Evolutionary conservation across 2,329 filamentous ascomycete genomes (phyloP), one percentile per base, ranked within the genome.

Genomic region (Madurella fahalii): DNA sequence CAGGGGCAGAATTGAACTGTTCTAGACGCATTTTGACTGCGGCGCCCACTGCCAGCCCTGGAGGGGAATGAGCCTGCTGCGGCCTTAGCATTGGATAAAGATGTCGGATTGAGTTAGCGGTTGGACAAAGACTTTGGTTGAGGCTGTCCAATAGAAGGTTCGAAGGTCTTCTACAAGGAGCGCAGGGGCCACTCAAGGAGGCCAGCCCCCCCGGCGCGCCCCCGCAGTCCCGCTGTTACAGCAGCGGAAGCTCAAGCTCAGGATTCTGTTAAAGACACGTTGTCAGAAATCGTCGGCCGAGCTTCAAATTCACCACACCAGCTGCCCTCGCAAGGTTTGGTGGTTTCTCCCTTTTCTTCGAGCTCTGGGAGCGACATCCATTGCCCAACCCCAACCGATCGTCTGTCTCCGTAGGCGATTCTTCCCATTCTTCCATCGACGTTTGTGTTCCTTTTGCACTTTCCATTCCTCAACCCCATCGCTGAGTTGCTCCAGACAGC

Each of bases 281-380:
- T 64, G 62, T 64, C 63, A 60, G 58, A 57, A 57, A 53, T 53
- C 56, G 47, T 43, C 53, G 31, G 47, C 58, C 47, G 50, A 51
- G 53, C 60, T 58, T 57, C 56, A 58, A 61, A 63, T 60, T 61
- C 58, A 58, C 49, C 53, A 58, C 57, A 39, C 40, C 52, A 54
- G 54, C 58, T 59, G 58, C 56, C 57, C 40, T 17, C 51, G 42
- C 50, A 41, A n/a, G 39, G 34, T 42, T 58, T 52, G 56, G 43
- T 44, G 55, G 47, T 44, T 59, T 53, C 48, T 63, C 63, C 62
- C n/a, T n/a, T 64, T 65, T 66, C 63, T 58, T 65, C 63, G 64
- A 69, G 71, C 71, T 72, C 67, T 70, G 69, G 68, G 67, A 73
- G 69, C 64, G 65, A 67, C 58, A 64, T 67, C 65, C 63, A 65